Evolutionary conservation across 2,329 filamentous ascomycete genomes (phyloP).

Genomic region (Amesomyces nigricolor): DNA sequence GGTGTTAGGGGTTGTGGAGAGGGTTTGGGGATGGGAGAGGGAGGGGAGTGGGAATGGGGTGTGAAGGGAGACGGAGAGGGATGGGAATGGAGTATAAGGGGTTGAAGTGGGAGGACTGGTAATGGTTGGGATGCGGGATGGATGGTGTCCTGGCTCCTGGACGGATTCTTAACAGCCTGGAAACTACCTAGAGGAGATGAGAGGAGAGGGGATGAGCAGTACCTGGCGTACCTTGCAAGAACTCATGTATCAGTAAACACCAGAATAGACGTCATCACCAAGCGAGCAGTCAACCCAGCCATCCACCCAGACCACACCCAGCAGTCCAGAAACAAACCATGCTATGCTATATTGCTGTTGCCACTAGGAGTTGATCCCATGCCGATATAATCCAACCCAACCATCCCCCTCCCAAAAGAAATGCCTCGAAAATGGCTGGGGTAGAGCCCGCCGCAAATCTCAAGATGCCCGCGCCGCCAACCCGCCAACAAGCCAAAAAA

Average conservation of each 20-base stretch:
- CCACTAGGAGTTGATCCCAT: slow-evolving; percentile 14
- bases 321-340: not conserved
- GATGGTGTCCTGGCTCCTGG: no score
- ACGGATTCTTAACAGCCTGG: no score
- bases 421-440: slow-evolving; percentile 3
- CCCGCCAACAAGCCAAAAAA: not conserved
- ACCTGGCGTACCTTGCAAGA: no score
- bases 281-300: not conserved
- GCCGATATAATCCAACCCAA: not conserved
- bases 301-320: not conserved
- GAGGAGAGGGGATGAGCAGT: no score
- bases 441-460: slow-evolving; percentile 2
- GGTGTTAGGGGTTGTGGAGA: slow-evolving; percentile 43
- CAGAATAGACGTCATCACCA: not conserved
- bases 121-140: no score
- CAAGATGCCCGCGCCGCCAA: slow-evolving; percentile 9
- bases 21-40: slow-evolving; percentile 39
- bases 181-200: no score
- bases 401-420: not conserved
- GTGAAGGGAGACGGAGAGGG: not conserved
- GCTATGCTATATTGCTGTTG: slow-evolving; percentile 1
- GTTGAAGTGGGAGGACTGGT: not conserved
- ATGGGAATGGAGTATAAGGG: no score
- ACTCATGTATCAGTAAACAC: not conserved
- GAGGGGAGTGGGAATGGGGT: not conserved